Evolutionary conservation across 192 early-diverging fungal species (phyloP), one percentile per base, ranked within the genome.

Genomic region (Coemansia sp.): DNA sequence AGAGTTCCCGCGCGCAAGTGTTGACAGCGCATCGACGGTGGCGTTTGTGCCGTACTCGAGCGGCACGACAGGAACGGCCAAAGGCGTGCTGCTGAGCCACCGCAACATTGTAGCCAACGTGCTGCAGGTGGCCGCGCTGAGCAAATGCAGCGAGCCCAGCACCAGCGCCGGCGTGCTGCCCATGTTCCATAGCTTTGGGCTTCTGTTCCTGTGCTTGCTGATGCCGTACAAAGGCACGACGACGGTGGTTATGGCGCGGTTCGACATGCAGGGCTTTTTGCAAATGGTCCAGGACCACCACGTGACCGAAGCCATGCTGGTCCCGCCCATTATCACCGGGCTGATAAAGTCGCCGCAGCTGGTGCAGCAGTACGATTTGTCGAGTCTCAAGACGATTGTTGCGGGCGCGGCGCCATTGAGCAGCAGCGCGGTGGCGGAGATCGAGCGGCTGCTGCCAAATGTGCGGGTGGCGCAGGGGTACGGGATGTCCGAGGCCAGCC

Each of bases 381-480:
- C 41, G 14, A 45, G 41, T 14, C 16, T 45, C 14, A n/a, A 13
- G 14, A 45, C 41, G 16, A 45, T 45, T 45, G 3, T 45, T 16
- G 41, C 5, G 43, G 93, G 91, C 16, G 95, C 94, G 1, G 95
- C 93, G 2, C 90, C 92, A 8, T 71, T 94, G 9, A 45, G 41
- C 41, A 45, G 14, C 41, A 45, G 14, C 3, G 4, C 41, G 1
- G 16, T 45, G 12, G 41, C 12, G 14, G 16, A 13, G 16, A 13
- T 45, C 0, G 41, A 45, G 16, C 12, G 41, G 14, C 0, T 45
- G 41, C 12, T 45, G 41, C 41, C 5, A 90, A 53, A 75, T 1
- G 50, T 85, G 14, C 62, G 59, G 8, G 53, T 86, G 3, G 45
- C 54, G 51, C 72, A 83, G 76, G 84, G 88, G 13, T 90, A 85